phyloP scores from a whole-genome alignment of 768 basidiomycete genomes.

The Mycena amicta region DNA sequence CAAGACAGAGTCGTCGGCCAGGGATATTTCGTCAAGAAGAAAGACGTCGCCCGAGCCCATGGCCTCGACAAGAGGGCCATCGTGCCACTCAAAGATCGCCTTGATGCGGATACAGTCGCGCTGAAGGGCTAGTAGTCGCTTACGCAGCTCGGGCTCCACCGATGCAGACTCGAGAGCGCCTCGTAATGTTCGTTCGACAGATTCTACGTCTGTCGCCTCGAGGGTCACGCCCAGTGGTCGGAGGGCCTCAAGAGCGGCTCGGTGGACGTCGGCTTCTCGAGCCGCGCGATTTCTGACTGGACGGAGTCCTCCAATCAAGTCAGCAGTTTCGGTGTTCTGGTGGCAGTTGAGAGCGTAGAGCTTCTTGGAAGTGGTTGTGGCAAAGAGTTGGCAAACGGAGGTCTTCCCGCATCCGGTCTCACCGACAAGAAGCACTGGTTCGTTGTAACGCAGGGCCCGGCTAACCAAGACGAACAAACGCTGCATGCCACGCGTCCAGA shows the following conservation, averaged over 20 bases:
- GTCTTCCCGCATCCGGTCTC: conserved; percentile 99
- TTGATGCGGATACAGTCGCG: conserved; percentile 51
- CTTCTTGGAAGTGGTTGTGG: conserved; percentile 59
- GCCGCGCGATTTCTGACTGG: conserved; percentile 79
- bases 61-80: conserved; percentile 92
- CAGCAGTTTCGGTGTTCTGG: conserved; percentile 97
- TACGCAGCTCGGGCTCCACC: conserved; percentile 34
- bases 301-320: conserved; percentile 90
- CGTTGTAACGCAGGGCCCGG: conserved; percentile 86
- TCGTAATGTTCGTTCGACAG: conserved; percentile 30
- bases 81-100: conserved; percentile 96
- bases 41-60: conserved; percentile 88
- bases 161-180: conserved; percentile 29
- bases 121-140: conserved; percentile 44
- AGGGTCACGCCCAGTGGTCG: conserved; percentile 40
- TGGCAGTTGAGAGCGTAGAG: conserved; percentile 90
- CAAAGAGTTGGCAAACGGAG: conserved; percentile 90
- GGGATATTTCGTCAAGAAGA: conserved; percentile 93
- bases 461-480: conserved; percentile 83
- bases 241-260: conserved; percentile 45
- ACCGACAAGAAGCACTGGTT: conserved; percentile 93
- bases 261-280: conserved; percentile 50
- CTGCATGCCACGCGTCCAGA: conserved; percentile 95
- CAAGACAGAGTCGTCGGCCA: conserved; percentile 97
- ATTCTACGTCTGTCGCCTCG: conserved; percentile 26